Percentiles rank a stretch among this genome's conserved stretches.
These are phyloP conservation scores for Amaranthus palmeri DNA, from an alignment of 148 eudicot species.

Conservation along the genomic window DNA sequence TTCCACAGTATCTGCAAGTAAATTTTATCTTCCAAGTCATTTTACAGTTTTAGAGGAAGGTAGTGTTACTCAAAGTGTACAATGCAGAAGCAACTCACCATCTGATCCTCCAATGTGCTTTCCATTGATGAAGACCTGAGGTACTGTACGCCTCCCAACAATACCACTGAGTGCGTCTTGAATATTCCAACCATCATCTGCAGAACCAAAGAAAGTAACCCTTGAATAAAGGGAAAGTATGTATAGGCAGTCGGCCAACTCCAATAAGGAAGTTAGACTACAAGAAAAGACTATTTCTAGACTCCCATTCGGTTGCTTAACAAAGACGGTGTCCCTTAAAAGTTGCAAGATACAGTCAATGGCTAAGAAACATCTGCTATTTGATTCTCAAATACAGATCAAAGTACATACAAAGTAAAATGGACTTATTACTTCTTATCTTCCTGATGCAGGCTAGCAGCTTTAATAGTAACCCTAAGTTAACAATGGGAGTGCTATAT, in stretches of 20 bases:
- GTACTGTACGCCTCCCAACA: conserved; percentile 87
- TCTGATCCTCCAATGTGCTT: conserved; percentile 97
- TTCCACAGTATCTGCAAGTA: conserved; percentile 55
- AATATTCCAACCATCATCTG: conserved; percentile 77
- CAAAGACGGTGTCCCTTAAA: too few relatives aligned
- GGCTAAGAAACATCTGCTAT: too few relatives aligned
- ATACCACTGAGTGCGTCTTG: conserved; percentile 70
- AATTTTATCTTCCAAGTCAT: background rate
- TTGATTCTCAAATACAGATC: too few relatives aligned
- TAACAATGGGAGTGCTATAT: too few relatives aligned
- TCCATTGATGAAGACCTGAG: conserved; percentile 91
- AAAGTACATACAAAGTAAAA: too few relatives aligned
- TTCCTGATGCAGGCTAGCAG: too few relatives aligned
- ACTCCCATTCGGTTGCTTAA: too few relatives aligned
- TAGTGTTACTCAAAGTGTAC: background rate
- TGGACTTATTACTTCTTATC: too few relatives aligned
- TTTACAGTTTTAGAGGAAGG: background rate
- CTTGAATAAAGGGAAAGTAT: background rate
- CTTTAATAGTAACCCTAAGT: too few relatives aligned
- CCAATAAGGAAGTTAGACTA: too few relatives aligned
- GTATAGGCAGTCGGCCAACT: background rate
- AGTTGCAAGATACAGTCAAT: too few relatives aligned
- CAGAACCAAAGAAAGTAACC: conserved; percentile 7
- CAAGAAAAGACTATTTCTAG: too few relatives aligned
- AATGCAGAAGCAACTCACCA: conserved; percentile 43